A percentile compares a stretch with the other conserved stretches of the same genome.
These are phyloP conservation scores for Albatrellus sp. DNA, from an alignment of 1,284 basidiomycete species.

Conservation along the genomic window DNA sequence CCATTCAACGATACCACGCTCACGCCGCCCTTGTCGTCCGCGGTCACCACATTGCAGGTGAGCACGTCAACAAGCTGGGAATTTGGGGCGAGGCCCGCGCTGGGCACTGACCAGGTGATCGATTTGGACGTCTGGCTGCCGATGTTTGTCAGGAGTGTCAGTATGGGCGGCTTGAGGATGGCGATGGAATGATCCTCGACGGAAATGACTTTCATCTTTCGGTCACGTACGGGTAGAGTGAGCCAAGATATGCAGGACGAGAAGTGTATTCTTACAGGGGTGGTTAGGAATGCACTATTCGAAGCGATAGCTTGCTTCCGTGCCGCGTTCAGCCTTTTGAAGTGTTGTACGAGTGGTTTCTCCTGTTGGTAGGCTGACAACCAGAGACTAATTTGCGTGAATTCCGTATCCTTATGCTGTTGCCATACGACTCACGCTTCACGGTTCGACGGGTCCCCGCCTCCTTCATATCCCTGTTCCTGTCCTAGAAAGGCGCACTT, in stretches of 20 bases:
- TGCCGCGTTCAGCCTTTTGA: constrained; percentile 46
- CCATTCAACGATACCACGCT: constrained; percentile 21
- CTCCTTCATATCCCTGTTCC: constrained; percentile 37
- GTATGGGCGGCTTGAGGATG: constrained; percentile 52
- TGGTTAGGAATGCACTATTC: constrained; percentile 35
- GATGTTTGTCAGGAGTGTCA: constrained; percentile 54
- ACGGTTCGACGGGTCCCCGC: constrained; percentile 30
- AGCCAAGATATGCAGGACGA: not conserved
- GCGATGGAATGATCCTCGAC: constrained; percentile 36
- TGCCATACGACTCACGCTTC: constrained; percentile 35
- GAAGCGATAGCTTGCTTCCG: constrained; percentile 43
- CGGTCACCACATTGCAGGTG: constrained; percentile 34
- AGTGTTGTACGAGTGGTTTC: constrained; percentile 37
- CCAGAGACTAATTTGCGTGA: constrained; percentile 35
- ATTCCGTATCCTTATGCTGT: not conserved
- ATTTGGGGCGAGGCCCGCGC: constrained; percentile 30
- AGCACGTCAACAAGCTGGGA: constrained; percentile 52
- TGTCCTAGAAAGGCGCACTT: constrained; percentile 14
- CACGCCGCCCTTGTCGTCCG: constrained; percentile 33
- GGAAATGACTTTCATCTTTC: constrained; percentile 35
- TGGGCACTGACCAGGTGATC: constrained; percentile 28
- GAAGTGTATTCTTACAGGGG: constrained; percentile 24
- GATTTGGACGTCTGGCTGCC: constrained; percentile 28
- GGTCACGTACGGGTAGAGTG: not conserved
- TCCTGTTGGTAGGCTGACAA: constrained; percentile 34